Evolutionary conservation across 805 yeast species (phyloP), one percentile per base, ranked within the genome.

Genomic region (Kodamaea fukazawae): DNA sequence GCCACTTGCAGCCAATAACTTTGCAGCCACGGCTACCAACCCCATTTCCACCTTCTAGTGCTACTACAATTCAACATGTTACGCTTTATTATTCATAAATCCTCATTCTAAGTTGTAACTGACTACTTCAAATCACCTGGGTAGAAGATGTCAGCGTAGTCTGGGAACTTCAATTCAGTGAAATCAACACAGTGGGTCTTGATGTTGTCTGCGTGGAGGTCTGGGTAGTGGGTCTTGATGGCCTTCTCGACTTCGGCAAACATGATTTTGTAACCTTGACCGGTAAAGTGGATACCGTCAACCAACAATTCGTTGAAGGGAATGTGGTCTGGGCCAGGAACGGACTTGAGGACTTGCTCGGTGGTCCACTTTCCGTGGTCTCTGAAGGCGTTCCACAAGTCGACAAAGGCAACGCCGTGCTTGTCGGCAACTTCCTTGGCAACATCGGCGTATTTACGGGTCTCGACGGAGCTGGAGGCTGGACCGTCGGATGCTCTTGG

Each of bases 351-450:
- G 6, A 76, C 49, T 1, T 67, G 65, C 5, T 70, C 70, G 3
- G 60, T 58, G 2, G 67, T 61, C 36, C 62, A 56, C 3, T 58
- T 63, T 3, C 65, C 56, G 15, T 55, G 54, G 16, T 47, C 42
- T 33, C 58, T 47, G 45, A 82, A 73, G 1, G 63, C 63, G 2
- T 61, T 43, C 66, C 78, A 73, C 23, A 83, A 52, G 46, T 83
- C 75, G 2, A 87, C 67, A 41, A 76, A 78, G 1, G 89, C 83
- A 0, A 83, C 72, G 0, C 63, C 49, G n/a, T 64, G 54, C 13
- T 63, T 60, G 2, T 42, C 38, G 1, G 87, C 79, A 8, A 82
- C 63, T 3, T 56, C 46, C 12, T 56, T 53, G 4, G 81, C 64
- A 0, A 73, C 79, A 16, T 74, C 74, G 2, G 77, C 68, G 55